Conservation (phyloP, 352 stramenopile species). For the Phytophthora pluvialis region DNA sequence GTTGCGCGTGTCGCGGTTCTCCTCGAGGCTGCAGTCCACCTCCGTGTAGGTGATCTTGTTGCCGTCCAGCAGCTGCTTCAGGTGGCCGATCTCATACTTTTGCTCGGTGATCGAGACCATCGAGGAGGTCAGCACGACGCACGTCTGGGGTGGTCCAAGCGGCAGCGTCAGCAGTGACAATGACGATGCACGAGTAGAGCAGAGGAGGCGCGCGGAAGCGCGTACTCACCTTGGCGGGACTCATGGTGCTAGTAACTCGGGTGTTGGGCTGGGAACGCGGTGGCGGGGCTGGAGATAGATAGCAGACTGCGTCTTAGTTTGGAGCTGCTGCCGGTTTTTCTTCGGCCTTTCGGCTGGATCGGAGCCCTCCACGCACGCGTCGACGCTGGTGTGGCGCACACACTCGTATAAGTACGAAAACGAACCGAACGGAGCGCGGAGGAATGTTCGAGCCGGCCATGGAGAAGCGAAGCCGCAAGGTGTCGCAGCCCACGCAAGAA, state of each 20-base stretch:
- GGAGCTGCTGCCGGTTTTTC: constrained; percentile 13
- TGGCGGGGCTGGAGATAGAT: constrained; percentile 5
- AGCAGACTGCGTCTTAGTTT: constrained; percentile 16
- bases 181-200: background rate
- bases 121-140: constrained; percentile 78
- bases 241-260: constrained; percentile 34
- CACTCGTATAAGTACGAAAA: constrained; percentile 26
- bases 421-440: background rate
- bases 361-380: constrained; percentile 29
- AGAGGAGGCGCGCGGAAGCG: background rate
- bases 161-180: background rate
- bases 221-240: constrained; percentile 35
- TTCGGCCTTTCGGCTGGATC: constrained; percentile 35
- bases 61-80: constrained; percentile 75
- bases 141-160: constrained; percentile 33
- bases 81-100: constrained; percentile 76
- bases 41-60: constrained; percentile 77
- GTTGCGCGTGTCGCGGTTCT: constrained; percentile 79
- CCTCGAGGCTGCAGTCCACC: constrained; percentile 82
- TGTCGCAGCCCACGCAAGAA: constrained; percentile 33
- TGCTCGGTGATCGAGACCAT: constrained; percentile 79
- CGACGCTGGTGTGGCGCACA: constrained; percentile 9
- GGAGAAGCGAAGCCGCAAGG: background rate
- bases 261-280: constrained; percentile 6
- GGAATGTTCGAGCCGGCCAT: constrained; percentile 24